Base-by-base conservation (phyloP, 306 rosid genomes). In the Delonix regia region DNA sequence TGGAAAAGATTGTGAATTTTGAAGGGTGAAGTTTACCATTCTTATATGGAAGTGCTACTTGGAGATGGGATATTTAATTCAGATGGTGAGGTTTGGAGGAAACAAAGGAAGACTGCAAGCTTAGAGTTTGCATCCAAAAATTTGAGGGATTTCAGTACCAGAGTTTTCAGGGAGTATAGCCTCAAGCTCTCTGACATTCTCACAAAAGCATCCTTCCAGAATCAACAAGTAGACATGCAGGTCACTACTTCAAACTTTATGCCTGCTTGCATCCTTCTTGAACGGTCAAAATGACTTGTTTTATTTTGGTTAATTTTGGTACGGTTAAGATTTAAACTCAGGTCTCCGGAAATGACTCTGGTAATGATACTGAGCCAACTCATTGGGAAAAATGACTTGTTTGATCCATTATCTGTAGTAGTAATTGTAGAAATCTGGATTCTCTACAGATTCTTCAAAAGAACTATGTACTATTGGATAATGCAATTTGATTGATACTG, bases 61-160 rank as follows among this genome's bases (percentile, higher is more conserved):
- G 99, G 98, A 83, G 94, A 91, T 79, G 99, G 99, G 52, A 95
- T 93, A 61, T 93, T 95, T 70, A 95, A 95, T 68, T 91, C 79
- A 55, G 99, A 95, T 64, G 99, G 99, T 2, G 97, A 91, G 74
- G 81, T 69, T 45, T 95, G 98, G 99, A 92, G 85, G 88, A 93
- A 83, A 70, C 99, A 93, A 65, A 91, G 99, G 72, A 95, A 93
- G 79, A 95, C 98, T 9, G 96, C 96, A 12, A 91, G 98, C 86
- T 86, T 93, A 45, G 99, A 95, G 66, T 95, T 95, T 81, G 98
- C 99, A 19, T 93, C 99, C 2, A 93, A 91, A 85, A 91, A 95
- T 82, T 80, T 95, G 69, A 91, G 97, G 78, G 97, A 95, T 72
- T 95, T 95, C 57, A 91, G 97, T 80, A 83, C 94, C 15, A 80